phyloP scores from a whole-genome alignment of 176 grass and related monocot genomes.

The Phoenix dactylifera region DNA sequence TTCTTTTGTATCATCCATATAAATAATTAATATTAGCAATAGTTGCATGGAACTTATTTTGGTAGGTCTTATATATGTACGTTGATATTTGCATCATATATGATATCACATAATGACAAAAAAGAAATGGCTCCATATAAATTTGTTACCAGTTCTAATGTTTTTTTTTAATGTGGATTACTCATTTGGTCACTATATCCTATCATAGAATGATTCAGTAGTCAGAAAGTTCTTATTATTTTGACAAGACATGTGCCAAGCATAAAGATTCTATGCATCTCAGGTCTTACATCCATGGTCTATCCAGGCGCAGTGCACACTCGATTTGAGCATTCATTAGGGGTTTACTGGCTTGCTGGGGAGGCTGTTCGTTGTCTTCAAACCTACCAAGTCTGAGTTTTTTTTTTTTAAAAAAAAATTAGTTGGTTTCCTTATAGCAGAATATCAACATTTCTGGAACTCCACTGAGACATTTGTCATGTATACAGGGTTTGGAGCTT shows the following conservation, averaged over 20 bases:
- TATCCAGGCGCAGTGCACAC: conserved; percentile 88
- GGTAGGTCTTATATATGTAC: too few species aligned
- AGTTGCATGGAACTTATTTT: too few species aligned
- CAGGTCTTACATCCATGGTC: conserved; percentile 85
- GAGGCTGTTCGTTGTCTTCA: conserved; percentile 49
- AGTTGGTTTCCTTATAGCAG: not conserved
- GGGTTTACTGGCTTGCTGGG: conserved; percentile 68
- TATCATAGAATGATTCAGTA: too few species aligned
- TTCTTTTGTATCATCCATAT: too few species aligned
- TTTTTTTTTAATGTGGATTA: too few species aligned
- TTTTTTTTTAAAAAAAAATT: too few species aligned
- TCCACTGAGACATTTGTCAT: conserved; percentile 5
- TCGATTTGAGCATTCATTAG: conserved; percentile 88
- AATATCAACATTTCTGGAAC: conserved; percentile 2
- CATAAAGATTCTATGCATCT: conserved; percentile 10
- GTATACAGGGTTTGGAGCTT: conserved; percentile 57
- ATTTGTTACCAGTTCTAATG: too few species aligned
- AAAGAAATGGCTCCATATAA: too few species aligned
- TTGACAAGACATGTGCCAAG: not conserved
- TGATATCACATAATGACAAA: too few species aligned
- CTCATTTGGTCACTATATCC: too few species aligned
- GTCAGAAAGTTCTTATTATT: not conserved
- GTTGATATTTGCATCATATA: too few species aligned
- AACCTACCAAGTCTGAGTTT: conserved; percentile 43
- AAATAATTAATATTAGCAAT: too few species aligned